Base-by-base conservation (phyloP, 805 yeast genomes). In the Saturnispora sekii region DNA sequence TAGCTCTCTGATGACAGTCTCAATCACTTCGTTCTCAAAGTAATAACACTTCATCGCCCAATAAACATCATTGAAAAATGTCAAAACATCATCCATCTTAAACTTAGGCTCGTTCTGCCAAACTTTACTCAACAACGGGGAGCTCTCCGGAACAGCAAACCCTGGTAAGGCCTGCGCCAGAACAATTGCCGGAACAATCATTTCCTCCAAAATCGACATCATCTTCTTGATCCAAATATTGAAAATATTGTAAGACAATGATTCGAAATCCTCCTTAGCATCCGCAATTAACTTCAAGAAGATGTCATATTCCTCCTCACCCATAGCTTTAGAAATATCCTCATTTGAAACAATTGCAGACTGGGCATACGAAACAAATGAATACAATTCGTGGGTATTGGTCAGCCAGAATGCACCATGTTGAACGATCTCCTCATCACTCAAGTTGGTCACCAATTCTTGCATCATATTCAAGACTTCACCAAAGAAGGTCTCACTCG, bases 361-460 rank as follows among this genome's bases (percentile, higher is more conserved):
- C 64, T 90, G 95, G 3, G 97, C 97, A 64, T 87, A 84, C 12
- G 89, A 79, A 48, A 90, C 95, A 70, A 93, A 93, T 3, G 97
- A 88, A 63, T 84, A 85, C 56, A 93, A 73, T 61, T 93, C 97
- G 61, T 93, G 96, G 3, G 94, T 89, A 65, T 93, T 93, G 3
- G 97, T 85, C 52, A 93, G 72, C 98, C 98, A 93, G 70, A 89
- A 93, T 0, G 97, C 95, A 53, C 96, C 97, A 55, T 87, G 87
- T 39, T 87, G 79, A 56, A 89, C 81, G 31, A 87, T 79, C 53
- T 85, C 94, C 48, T 84, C 95, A 45, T 90, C 96, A 53, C 81
- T 82, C 58, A 83, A 71, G n/a, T 72, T 66, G 42, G 84, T 74
- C 14, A 90, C 95, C 49, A 84, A 80, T 41, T 76, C 78, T 68